Evolutionary conservation across 2,329 filamentous ascomycete genomes (phyloP).

Genomic region (Sporothrix schenckii): DNA sequence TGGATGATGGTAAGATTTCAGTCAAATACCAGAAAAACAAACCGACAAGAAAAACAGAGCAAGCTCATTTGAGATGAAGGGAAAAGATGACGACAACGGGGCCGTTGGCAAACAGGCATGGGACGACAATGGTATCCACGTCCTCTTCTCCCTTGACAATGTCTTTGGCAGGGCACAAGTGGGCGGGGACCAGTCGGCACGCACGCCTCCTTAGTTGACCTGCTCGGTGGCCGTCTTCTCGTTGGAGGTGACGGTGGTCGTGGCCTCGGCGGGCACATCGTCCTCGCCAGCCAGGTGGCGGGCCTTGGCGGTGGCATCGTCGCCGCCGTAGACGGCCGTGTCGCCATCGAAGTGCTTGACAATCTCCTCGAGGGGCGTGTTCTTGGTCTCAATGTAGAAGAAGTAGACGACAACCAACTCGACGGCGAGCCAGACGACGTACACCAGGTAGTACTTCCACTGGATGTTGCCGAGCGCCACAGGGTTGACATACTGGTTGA

Average conservation of each 20-base stretch:
- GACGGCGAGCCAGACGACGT: constrained; percentile 49
- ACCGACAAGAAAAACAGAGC: not conserved
- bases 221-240: constrained; percentile 32
- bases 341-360: constrained; percentile 35
- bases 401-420: constrained; percentile 66
- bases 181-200: too few relatives aligned
- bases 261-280: constrained; percentile 22
- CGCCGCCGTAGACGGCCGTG: constrained; percentile 32
- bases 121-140: not conserved
- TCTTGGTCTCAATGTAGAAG: constrained; percentile 79
- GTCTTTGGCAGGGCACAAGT: too few relatives aligned
- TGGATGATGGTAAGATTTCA: not conserved
- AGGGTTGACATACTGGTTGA: constrained; percentile 49
- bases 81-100: not conserved
- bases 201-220: not conserved
- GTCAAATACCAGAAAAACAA: not conserved
- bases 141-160: too few relatives aligned
- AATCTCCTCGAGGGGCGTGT: constrained; percentile 35
- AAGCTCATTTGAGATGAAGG: constrained; percentile 11
- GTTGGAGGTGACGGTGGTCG: not conserved
- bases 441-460: constrained; percentile 51
- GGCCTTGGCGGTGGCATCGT: constrained; percentile 32
- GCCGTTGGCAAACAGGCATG: not conserved
- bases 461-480: constrained; percentile 47
- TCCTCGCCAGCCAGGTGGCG: constrained; percentile 34